phyloP scores from a whole-genome alignment of 1,139 yeast genomes.

The Candida sanyaensis region DNA sequence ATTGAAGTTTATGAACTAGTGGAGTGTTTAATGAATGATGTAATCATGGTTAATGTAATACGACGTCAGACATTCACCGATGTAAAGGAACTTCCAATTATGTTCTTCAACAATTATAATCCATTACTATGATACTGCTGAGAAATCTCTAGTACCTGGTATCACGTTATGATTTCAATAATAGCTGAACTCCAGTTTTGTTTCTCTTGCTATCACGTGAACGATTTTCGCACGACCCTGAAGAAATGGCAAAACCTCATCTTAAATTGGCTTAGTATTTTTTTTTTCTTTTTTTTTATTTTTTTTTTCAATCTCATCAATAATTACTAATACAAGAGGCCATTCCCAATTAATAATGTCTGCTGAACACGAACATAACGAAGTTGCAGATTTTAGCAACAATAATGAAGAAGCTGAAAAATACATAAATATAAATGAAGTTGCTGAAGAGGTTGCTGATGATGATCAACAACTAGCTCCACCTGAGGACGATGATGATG shows the following conservation, averaged over 20 bases:
- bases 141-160: too few species aligned
- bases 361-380: slow-evolving; percentile 1
- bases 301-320: not conserved
- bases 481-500: slow-evolving; percentile 44
- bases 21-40: too few species aligned
- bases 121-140: too few species aligned
- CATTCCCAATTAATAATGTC: not conserved
- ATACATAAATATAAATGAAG: slow-evolving; percentile 56
- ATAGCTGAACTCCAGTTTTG: not conserved
- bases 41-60: too few species aligned
- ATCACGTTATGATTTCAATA: too few species aligned
- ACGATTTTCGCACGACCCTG: not conserved
- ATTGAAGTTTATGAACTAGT: too few species aligned
- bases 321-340: not conserved
- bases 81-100: too few species aligned
- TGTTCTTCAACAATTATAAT: too few species aligned
- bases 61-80: too few species aligned
- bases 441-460: slow-evolving; percentile 54
- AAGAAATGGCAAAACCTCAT: not conserved
- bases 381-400: not conserved
- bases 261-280: too few species aligned
- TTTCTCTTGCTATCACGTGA: not conserved
- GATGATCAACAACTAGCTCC: slow-evolving; percentile 36
- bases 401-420: slow-evolving; percentile 39
- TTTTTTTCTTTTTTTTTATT: too few species aligned